Evolutionary conservation across 2,329 filamentous ascomycete genomes (phyloP).

Genomic region (Trichoderma koningii): DNA sequence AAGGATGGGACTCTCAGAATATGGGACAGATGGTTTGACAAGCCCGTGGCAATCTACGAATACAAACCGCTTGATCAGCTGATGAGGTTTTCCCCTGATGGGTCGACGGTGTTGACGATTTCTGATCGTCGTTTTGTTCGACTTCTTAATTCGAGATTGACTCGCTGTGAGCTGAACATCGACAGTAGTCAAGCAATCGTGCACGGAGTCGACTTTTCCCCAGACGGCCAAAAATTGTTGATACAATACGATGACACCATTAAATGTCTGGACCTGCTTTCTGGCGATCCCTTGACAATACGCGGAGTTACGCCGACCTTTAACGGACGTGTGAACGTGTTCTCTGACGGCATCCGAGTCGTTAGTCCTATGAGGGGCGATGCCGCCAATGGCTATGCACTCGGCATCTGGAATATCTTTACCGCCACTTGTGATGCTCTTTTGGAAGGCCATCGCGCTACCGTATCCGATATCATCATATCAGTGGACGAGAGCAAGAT

Average conservation of each 20-base stretch:
- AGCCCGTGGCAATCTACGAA: background rate
- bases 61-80: background rate
- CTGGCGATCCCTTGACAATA: background rate
- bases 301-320: accelerated
- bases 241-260: accelerated
- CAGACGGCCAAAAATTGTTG: background rate
- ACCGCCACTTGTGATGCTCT: background rate
- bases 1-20: background rate
- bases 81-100: background rate
- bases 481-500: background rate
- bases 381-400: accelerated
- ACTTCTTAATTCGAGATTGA: background rate
- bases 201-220: background rate
- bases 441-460: background rate
- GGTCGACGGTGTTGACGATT: background rate
- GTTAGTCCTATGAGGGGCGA: background rate
- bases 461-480: background rate
- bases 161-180: background rate
- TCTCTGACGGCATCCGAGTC: background rate
- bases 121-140: background rate
- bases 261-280: background rate
- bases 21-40: background rate
- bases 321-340: background rate
- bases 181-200: background rate
- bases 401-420: background rate